These are phyloP conservation scores for Plasmodium gonderi DNA, from an alignment of 169 alveolate genomes.

Conservation along the genomic window DNA sequence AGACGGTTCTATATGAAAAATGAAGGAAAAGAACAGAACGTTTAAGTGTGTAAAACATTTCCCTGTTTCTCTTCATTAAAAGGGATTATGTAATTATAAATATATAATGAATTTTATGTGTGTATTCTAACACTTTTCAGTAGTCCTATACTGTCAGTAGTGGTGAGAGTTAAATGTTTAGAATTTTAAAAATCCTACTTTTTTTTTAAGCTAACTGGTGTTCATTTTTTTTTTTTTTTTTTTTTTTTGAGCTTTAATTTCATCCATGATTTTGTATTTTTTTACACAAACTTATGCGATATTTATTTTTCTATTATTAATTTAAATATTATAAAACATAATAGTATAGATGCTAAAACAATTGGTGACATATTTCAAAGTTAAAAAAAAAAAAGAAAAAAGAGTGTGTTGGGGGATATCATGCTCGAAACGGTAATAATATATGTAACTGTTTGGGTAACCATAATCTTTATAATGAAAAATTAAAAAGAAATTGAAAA, in stretches of 20 bases:
- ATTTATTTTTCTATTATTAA: background rate
- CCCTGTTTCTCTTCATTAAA: background rate
- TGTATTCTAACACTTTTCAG: background rate
- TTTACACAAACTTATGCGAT: background rate
- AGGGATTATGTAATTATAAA: background rate
- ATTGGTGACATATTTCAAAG: background rate
- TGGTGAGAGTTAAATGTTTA: background rate
- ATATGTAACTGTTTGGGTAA: background rate
- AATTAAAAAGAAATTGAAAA: background rate
- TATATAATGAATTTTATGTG: background rate
- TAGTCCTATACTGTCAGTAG: background rate
- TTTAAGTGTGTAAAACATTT: background rate
- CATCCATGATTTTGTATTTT: background rate
- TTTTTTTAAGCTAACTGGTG: background rate
- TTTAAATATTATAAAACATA: background rate
- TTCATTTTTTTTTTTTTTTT: background rate
- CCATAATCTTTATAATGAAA: background rate
- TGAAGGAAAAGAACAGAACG: background rate
- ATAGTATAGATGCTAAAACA: background rate
- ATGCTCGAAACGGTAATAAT: background rate
- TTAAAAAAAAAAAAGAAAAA: slow-evolving; percentile 7
- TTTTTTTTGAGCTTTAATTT: background rate
- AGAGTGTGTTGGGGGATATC: background rate
- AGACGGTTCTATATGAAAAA: background rate
- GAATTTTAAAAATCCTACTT: background rate